Base-by-base conservation (phyloP, 495 filamentous ascomycete species). In the Hamigera avellanea region DNA sequence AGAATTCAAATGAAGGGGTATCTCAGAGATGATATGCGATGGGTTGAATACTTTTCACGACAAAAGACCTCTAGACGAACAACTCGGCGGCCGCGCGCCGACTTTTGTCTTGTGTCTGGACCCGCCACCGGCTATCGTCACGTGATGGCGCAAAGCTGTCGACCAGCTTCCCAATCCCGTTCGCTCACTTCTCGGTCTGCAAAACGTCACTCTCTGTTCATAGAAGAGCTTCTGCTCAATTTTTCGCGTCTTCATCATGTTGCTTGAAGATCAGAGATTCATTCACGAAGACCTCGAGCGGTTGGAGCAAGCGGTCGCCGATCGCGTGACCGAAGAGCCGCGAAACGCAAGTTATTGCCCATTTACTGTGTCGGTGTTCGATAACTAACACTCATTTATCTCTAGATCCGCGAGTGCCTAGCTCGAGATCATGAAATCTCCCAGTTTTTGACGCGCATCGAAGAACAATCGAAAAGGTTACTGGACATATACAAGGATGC, bases 261-360 rank as follows among this genome's bases (percentile, higher is more conserved):
- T 93, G 41, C 62, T 94, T 36, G 91, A 98, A 66, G 86, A 95
- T 39, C 82, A 95, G 59, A 70, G 91, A 47, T 86, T 82, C 50
- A 70, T 95, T 41, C 88, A 93, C 42, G 91, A 98, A 73, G 89
- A 96, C 56, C 67, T 95, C 14, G 91, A 98, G 69, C 73, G 93
- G 42, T 67, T 96, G 33, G 91, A 96, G 64, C 84, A 91, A 58
- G 91, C 84, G 21, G 81, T 95, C 48, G 81, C 83, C 15, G 91
- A 96, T 54, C 81, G 89, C 41, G 74, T 86, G 34, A 67, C 79
- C 29, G 84, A 94, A 40, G 85, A 95, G 37, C 88, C 88, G 16
- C 82, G 80, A 64, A 80, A 87, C 52, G 88, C 93, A 66, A 51
- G 76, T 73, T 34, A 16, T 30, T 25, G 25, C 28, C 19, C 16